phyloP scores from a whole-genome alignment of 495 filamentous ascomycete genomes.

The Neurospora hispaniola region DNA sequence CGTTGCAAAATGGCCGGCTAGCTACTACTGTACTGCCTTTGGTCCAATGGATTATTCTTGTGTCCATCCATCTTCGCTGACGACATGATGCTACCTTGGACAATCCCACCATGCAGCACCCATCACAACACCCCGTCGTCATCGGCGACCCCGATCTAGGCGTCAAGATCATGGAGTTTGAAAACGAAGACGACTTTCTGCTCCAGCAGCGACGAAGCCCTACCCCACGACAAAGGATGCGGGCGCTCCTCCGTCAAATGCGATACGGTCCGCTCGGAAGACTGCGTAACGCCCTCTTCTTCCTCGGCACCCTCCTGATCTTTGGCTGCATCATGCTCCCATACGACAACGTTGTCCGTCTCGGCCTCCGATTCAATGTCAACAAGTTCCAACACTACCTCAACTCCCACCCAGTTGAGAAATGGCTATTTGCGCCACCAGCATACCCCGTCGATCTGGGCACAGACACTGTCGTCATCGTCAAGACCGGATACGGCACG shows the following conservation, averaged over 20 bases:
- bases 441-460: slow-evolving; percentile 17
- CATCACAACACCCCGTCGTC: background rate
- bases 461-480: slow-evolving; percentile 29
- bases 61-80: background rate
- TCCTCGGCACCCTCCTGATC: slow-evolving; percentile 2
- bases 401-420: slow-evolving; percentile 3
- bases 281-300: background rate
- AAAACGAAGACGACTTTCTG: background rate
- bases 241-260: background rate
- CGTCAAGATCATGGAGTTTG: background rate
- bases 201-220: background rate
- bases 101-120: background rate
- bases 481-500: slow-evolving; percentile 40
- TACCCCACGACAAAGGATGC: background rate
- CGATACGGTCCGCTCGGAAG: background rate
- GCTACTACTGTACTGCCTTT: background rate
- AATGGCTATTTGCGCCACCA: slow-evolving; percentile 12
- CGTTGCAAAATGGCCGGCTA: background rate
- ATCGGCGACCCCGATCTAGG: background rate
- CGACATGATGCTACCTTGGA: background rate
- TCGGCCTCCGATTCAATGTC: slow-evolving; percentile 13
- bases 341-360: slow-evolving; percentile 13
- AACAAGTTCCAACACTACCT: background rate
- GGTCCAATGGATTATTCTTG: background rate
- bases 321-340: slow-evolving; percentile 12